Base-by-base conservation (phyloP, 495 filamentous ascomycete species). In the Penicillium pulvis region DNA sequence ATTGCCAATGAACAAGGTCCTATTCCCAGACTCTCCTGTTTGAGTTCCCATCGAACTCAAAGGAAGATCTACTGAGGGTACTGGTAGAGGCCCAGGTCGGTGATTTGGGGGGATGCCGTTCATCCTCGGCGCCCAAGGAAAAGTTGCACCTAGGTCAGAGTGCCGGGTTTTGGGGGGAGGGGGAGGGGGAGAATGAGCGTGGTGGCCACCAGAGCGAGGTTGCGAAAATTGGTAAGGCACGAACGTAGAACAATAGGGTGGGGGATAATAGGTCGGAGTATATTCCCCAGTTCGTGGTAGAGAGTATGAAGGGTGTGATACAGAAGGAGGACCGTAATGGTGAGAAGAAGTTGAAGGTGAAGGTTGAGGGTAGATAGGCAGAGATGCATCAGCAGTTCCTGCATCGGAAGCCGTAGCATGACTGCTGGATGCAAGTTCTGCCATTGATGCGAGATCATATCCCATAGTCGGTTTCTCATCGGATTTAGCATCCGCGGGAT, bases 1-100 rank as follows among this genome's bases (percentile, higher is more conserved):
- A 74, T 99, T 99, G 58, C 93, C 94, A 56, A 97, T 86, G 67
- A 96, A 99, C 42, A 99, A 79, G 24, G 92, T 91, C 54, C 90
- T 86, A 60, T 89, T 85, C 63, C 79, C 85, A 62, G 81, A 72
- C 26, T 8, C 30, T 14, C 51, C 59, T 2, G 56, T 8, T 42
- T 44, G 54, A 19, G 8, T 26, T 36, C 10, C 33, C 31, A 4
- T 14, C 24, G 16, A 3, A 1, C 16, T 17, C 39, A 7, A 41
- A 6, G 14, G 14, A 4, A 17, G 12, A 7, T 41, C 16, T 41
- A 6, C 0, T 6, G 16, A 41, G 12, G 14, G 39, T n/a, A n/a
- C 16, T 41, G 39, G 14, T 41, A 41, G 39, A 17, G 39, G 16
- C 14, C 39, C 14, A 41, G 14, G 39, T 17, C 39, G 14, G 16